Percentiles rank a stretch among this genome's conserved stretches.
phyloP scores from a whole-genome alignment of 176 grass and related monocot genomes.

The Lolium perenne region DNA sequence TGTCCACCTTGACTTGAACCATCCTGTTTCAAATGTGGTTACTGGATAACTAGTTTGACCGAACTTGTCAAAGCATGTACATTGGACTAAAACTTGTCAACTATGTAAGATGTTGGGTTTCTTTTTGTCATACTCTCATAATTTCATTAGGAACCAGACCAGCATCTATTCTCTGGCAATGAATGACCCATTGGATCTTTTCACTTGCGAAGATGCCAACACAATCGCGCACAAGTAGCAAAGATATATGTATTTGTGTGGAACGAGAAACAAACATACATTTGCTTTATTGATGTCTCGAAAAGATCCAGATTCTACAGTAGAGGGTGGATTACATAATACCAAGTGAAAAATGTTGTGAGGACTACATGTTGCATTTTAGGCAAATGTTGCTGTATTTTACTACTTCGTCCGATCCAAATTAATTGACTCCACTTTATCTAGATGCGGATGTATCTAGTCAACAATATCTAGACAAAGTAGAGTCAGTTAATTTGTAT shows the following conservation, averaged over 20 bases:
- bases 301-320: conserved; percentile 17
- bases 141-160: not conserved
- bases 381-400: not conserved
- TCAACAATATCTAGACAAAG: too few species aligned
- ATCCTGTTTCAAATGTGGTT: conserved; percentile 21
- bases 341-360: not conserved
- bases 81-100: conserved; percentile 19
- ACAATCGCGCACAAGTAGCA: not conserved
- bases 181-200: not conserved
- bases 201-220: not conserved
- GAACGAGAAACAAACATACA: not conserved
- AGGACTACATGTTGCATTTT: conserved; percentile 22
- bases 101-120: not conserved
- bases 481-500: too few species aligned
- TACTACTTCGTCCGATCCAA: too few species aligned
- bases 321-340: conserved; percentile 16
- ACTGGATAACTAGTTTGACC: conserved; percentile 35
- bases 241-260: not conserved
- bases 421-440: too few species aligned
- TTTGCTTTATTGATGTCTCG: conserved; percentile 16
- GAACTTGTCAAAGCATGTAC: conserved; percentile 10
- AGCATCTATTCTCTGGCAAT: conserved; percentile 15
- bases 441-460: too few species aligned
- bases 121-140: not conserved
- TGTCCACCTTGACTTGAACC: conserved; percentile 38